Conservation (phyloP, 306 rosid species). For the Cicer cuneatum region DNA sequence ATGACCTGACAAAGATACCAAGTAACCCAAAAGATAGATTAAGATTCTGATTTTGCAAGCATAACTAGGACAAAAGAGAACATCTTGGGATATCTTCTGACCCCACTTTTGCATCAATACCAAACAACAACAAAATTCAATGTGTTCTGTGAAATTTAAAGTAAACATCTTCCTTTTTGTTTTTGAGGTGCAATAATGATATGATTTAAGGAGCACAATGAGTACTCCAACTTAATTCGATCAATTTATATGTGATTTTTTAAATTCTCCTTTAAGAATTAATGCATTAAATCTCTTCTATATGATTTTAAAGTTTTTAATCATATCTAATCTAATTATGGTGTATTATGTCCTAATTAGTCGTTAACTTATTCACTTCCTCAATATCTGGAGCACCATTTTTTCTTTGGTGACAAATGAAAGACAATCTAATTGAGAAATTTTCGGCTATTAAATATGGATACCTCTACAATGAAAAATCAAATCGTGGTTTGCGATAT, state of each 20-base stretch:
- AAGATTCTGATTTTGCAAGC: conserved; percentile 76
- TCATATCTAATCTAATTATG: not conserved
- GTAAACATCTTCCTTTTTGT: not conserved
- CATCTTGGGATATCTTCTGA: conserved; percentile 54
- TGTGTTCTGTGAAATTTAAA: conserved; percentile 34
- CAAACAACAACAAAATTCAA: conserved; percentile 49
- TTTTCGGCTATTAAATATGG: not conserved
- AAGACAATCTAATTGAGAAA: not conserved
- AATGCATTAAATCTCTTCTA: not conserved
- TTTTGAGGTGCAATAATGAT: not conserved
- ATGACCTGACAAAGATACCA: conserved; percentile 65
- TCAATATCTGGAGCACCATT: conserved; percentile 1
- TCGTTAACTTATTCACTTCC: not conserved
- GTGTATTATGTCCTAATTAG: not conserved
- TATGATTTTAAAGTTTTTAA: not conserved
- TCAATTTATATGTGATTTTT: not conserved
- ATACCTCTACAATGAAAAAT: not conserved
- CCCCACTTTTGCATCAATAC: conserved; percentile 53
- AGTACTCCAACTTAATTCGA: not conserved
- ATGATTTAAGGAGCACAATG: not conserved
- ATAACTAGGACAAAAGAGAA: conserved; percentile 53
- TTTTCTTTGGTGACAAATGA: conserved; percentile 3
- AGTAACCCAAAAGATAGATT: conserved; percentile 56
- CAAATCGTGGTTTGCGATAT: not conserved
- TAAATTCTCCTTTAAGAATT: not conserved